Evolutionary conservation across 257 asterid genomes (phyloP).

Genomic region (Ligustrum vulgare): DNA sequence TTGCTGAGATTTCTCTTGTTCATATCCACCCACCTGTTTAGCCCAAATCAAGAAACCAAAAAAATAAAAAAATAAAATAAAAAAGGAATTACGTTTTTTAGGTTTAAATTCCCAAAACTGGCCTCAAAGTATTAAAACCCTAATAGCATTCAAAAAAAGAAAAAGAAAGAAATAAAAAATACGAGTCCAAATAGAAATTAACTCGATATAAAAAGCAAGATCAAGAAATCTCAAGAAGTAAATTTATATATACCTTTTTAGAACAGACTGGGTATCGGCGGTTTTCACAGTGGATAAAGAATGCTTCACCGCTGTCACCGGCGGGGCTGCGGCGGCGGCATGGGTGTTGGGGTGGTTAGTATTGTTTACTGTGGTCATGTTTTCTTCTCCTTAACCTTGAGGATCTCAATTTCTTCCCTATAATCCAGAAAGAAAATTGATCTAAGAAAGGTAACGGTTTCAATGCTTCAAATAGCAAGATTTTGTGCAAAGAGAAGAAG

Average conservation of each 20-base stretch:
- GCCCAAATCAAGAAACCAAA: not conserved
- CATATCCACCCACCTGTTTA: not conserved
- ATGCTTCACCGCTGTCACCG: constrained; percentile 30
- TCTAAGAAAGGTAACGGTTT: not conserved
- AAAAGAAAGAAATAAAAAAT: not conserved
- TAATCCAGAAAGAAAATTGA: not conserved
- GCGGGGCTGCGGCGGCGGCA: constrained; percentile 29
- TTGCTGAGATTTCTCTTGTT: not conserved
- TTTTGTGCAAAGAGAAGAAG: constrained; percentile 25
- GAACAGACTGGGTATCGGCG: constrained; percentile 32
- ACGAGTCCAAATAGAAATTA: not conserved
- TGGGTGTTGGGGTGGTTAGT: constrained; percentile 51
- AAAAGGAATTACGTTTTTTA: not conserved
- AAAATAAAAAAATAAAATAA: too few species aligned
- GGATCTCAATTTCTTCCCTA: not conserved
- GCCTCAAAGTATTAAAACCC: not conserved
- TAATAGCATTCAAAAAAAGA: not conserved
- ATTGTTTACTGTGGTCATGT: constrained; percentile 59
- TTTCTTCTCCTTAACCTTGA: not conserved
- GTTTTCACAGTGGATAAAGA: constrained; percentile 31
- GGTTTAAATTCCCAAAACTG: not conserved
- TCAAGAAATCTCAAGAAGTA: not conserved
- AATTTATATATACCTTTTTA: constrained; percentile 1
- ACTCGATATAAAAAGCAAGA: not conserved
- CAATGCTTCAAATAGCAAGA: constrained; percentile 16